A percentile compares a stretch with the other conserved stretches of the same genome.
Conservation (phyloP, 169 alveolate species). For the Plasmodium ovale region DNA sequence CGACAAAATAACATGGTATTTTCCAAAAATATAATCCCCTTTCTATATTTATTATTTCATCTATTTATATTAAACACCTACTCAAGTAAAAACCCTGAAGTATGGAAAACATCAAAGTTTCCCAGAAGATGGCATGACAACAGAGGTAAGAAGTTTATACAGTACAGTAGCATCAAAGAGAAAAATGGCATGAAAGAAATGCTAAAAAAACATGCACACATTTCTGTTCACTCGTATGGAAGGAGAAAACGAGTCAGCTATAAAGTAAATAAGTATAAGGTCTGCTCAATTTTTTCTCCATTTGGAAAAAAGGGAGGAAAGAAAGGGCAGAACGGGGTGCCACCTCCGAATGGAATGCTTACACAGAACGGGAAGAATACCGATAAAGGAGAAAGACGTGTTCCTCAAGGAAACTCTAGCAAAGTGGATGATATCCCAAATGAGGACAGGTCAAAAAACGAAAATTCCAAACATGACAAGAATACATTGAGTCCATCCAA, state of each 20-base stretch:
- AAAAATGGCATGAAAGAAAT: neutral
- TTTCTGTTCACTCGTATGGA: neutral
- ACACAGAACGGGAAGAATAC: neutral
- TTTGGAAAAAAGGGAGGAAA: neutral
- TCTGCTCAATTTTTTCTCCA: neutral
- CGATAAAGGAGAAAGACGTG: neutral
- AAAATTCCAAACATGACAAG: neutral
- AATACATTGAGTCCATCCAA: neutral
- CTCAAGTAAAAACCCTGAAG: neutral
- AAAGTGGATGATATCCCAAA: neutral
- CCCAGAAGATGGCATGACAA: constrained; percentile 14
- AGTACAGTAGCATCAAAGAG: neutral
- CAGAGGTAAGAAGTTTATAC: neutral
- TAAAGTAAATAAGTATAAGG: neutral
- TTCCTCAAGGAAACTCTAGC: neutral
- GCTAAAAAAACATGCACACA: neutral
- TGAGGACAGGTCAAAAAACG: neutral
- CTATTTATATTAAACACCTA: constrained; percentile 7
- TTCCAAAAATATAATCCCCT: no score
- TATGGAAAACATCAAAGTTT: neutral
- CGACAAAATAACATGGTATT: constrained; percentile 27
- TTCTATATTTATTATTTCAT: no score
- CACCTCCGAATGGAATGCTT: no score
- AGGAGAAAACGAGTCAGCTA: neutral
- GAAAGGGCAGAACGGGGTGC: neutral